Evolutionary conservation across 2,329 filamentous ascomycete species (phyloP).

Genomic region (Neofusicoccum cordaticola): DNA sequence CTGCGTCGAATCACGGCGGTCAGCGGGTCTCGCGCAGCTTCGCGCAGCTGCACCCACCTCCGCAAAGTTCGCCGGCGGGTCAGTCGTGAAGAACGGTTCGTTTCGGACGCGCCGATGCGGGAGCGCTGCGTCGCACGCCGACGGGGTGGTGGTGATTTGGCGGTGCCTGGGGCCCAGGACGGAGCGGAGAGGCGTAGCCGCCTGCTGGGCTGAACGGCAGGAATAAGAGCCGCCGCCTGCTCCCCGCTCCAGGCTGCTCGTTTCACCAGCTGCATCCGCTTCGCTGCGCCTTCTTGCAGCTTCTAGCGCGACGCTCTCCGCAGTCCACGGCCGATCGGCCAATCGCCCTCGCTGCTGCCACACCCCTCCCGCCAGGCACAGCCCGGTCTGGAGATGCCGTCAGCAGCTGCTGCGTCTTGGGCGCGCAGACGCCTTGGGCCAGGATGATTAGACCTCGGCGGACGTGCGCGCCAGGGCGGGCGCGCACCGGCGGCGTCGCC

Average conservation of each 20-base stretch:
- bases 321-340: background rate
- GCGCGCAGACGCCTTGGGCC: too few relatives aligned
- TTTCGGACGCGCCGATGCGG: background rate
- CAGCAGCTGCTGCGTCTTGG: background rate
- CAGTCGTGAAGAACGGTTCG: background rate
- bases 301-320: background rate
- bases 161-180: background rate
- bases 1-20: background rate
- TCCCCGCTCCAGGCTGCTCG: background rate
- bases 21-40: background rate
- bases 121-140: background rate
- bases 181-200: too few relatives aligned
- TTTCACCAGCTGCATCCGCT: background rate
- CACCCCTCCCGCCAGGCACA: slow-evolving; percentile 1
- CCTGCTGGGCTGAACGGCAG: background rate
- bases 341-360: background rate
- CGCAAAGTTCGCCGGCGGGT: background rate
- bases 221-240: slow-evolving; percentile 9
- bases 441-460: background rate
- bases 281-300: slow-evolving; percentile 3
- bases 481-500: background rate
- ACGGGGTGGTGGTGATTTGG: background rate
- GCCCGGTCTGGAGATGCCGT: background rate
- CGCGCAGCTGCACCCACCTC: background rate
- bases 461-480: background rate